These are phyloP conservation scores for Boletus fagicola DNA, from an alignment of 768 basidiomycete species.

Conservation along the genomic window DNA sequence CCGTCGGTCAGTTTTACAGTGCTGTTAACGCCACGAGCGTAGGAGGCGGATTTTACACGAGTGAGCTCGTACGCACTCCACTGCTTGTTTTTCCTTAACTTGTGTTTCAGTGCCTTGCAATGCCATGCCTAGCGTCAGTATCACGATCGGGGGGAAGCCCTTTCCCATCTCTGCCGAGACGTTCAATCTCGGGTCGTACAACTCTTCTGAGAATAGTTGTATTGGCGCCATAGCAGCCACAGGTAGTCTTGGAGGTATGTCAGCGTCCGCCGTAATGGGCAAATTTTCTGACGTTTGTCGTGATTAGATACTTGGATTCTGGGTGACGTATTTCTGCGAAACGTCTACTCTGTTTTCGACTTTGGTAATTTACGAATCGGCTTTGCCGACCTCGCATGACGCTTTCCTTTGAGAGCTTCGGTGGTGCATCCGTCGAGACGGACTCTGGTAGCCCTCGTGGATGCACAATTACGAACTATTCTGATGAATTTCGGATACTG, in stretches of 20 bases:
- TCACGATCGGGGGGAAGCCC: conserved; percentile 31
- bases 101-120: conserved; percentile 24
- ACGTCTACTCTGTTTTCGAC: conserved; percentile 48
- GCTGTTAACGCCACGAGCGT: conserved; percentile 30
- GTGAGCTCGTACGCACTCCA: conserved; percentile 2
- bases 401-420: too few relatives aligned
- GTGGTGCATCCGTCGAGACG: neutral
- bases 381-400: conserved; percentile 36
- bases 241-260: conserved; percentile 24
- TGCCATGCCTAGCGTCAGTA: conserved; percentile 32
- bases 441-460: conserved; percentile 1
- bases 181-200: conserved; percentile 38
- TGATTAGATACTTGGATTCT: conserved; percentile 33
- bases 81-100: conserved; percentile 2
- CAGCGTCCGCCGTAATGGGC: too few relatives aligned
- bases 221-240: conserved; percentile 18
- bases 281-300: neutral
- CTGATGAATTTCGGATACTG: neutral
- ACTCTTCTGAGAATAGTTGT: conserved; percentile 12
- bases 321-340: conserved; percentile 43
- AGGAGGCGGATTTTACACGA: conserved; percentile 39
- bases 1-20: conserved; percentile 33
- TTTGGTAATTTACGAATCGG: conserved; percentile 39
- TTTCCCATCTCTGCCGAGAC: conserved; percentile 32
- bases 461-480: neutral